These are phyloP conservation scores for Juglanconis oblonga DNA, from an alignment of 2,329 filamentous ascomycete species.

Conservation along the genomic window DNA sequence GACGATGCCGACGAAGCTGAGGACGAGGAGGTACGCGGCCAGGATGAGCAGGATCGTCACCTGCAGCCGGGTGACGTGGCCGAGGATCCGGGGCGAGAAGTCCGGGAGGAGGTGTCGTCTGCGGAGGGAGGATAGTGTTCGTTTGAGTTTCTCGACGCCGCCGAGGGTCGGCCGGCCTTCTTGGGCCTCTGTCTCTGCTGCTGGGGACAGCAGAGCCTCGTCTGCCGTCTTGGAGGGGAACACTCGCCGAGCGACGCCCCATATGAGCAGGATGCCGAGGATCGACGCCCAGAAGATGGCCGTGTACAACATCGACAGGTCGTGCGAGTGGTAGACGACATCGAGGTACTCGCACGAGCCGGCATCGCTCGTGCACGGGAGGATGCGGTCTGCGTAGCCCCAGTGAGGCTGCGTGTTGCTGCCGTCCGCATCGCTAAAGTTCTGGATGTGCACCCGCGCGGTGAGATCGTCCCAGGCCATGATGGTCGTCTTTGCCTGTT, in stretches of 20 bases:
- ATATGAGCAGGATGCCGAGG: slow-evolving; percentile 40
- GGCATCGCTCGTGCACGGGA: slow-evolving; percentile 44
- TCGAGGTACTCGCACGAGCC: slow-evolving; percentile 52
- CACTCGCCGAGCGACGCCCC: slow-evolving; percentile 33
- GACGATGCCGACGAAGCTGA: slow-evolving; percentile 65
- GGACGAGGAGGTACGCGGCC: slow-evolving; percentile 61
- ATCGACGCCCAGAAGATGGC: slow-evolving; percentile 50
- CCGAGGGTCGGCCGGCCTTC: neutral
- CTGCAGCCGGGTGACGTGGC: slow-evolving; percentile 66
- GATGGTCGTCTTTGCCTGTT: neutral
- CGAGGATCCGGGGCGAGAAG: slow-evolving; percentile 56
- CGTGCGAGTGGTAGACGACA: slow-evolving; percentile 47
- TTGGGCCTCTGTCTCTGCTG: neutral
- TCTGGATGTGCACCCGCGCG: slow-evolving; percentile 36
- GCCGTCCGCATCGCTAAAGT: slow-evolving; percentile 33
- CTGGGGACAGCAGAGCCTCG: neutral
- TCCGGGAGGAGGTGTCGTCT: slow-evolving; percentile 61
- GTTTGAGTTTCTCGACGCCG: slow-evolving; percentile 12
- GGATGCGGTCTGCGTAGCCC: slow-evolving; percentile 43
- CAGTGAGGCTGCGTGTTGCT: slow-evolving; percentile 37
- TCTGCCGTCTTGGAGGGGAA: neutral
- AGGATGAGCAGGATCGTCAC: slow-evolving; percentile 59
- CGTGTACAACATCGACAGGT: slow-evolving; percentile 47
- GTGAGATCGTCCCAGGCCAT: slow-evolving; percentile 20
- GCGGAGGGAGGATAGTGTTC: slow-evolving; percentile 21